Conservation (phyloP, 805 yeast genomes). For the Saccharomycopsis babjevae region DNA sequence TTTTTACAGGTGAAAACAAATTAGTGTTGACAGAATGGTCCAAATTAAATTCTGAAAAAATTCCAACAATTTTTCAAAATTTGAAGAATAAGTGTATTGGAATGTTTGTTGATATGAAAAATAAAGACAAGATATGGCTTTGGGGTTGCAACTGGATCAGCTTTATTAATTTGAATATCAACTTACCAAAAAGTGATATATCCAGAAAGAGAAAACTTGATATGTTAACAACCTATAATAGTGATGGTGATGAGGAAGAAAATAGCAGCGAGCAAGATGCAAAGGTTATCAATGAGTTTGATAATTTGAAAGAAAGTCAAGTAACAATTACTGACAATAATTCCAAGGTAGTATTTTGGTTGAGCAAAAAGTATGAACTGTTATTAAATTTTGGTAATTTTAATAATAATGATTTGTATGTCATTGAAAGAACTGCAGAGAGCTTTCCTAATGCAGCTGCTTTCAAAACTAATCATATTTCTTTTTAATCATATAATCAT, state of each 20-base stretch:
- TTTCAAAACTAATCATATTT: conserved; percentile 32
- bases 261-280: conserved; percentile 21
- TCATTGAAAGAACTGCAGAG: conserved; percentile 67
- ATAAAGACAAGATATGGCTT: conserved; percentile 55
- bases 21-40: conserved; percentile 67
- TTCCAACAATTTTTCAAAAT: conserved; percentile 54
- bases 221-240: conserved; percentile 1
- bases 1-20: conserved; percentile 29
- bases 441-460: conserved; percentile 46
- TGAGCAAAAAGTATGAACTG: conserved; percentile 67
- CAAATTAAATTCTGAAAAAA: conserved; percentile 55
- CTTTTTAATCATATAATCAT: not conserved
- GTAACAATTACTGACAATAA: not conserved
- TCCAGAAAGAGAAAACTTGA: conserved; percentile 16
- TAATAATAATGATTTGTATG: conserved; percentile 46
- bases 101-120: conserved; percentile 39
- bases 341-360: conserved; percentile 44
- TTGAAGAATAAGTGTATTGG: conserved; percentile 67
- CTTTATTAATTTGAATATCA: conserved; percentile 42
- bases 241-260: conserved; percentile 19
- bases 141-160: conserved; percentile 81
- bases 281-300: not conserved
- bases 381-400: conserved; percentile 51
- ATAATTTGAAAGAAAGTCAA: not conserved
- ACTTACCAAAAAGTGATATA: not conserved